These are phyloP conservation scores for Paratinospora sagittata DNA, from an alignment of 164 flowering plant species.

Conservation along the genomic window DNA sequence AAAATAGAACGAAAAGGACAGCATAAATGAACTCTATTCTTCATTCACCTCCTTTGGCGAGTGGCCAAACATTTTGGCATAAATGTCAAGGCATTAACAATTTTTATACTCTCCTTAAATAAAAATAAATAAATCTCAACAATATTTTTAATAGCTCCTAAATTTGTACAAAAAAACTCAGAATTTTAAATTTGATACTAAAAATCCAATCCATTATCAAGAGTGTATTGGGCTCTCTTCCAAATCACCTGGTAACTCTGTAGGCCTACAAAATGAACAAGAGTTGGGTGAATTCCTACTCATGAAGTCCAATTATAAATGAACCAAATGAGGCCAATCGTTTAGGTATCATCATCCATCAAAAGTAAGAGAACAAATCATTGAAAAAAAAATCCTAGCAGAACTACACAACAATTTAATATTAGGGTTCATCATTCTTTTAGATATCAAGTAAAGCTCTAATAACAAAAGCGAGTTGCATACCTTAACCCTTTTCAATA, in stretches of 20 bases:
- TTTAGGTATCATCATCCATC: neutral
- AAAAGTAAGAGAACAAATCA: neutral
- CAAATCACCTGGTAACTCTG: slow-evolving; percentile 45
- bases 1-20: no score
- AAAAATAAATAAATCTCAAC: no score
- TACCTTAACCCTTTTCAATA: no score
- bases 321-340: neutral
- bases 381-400: neutral
- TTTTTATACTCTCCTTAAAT: no score
- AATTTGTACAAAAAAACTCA: neutral
- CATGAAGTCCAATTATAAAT: neutral
- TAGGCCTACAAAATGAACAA: slow-evolving; percentile 32
- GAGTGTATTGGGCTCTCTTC: neutral
- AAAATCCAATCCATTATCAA: neutral
- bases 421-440: neutral
- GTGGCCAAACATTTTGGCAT: no score
- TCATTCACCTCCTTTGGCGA: no score
- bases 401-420: neutral
- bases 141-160: neutral
- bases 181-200: neutral
- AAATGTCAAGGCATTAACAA: no score
- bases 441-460: no score
- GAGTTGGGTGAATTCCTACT: neutral
- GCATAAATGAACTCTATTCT: no score
- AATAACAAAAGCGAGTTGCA: no score